These are phyloP conservation scores for Fusarium sp. DNA, from an alignment of 2,329 filamentous ascomycete genomes.

Conservation along the genomic window DNA sequence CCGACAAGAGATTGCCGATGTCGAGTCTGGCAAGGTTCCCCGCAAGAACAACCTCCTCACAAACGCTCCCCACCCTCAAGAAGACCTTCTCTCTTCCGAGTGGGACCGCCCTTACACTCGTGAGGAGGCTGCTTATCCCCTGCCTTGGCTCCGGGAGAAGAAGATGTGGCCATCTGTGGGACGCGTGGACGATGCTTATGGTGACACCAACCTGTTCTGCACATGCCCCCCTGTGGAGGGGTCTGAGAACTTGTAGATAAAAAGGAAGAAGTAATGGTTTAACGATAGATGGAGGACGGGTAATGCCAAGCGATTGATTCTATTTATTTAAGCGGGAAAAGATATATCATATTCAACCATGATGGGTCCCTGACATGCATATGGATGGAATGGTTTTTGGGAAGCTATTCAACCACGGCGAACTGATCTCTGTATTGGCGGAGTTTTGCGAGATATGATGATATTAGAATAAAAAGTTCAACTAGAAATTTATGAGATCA, in stretches of 20 bases:
- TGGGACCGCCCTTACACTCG: slow-evolving; percentile 86
- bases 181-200: slow-evolving; percentile 87
- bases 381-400: slow-evolving; percentile 27
- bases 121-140: slow-evolving; percentile 85
- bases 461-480: slow-evolving; percentile 18
- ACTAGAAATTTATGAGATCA: slow-evolving; percentile 2
- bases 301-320: slow-evolving; percentile 19
- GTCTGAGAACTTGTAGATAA: slow-evolving; percentile 45
- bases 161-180: slow-evolving; percentile 96
- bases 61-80: slow-evolving; percentile 85
- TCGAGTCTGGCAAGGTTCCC: slow-evolving; percentile 83
- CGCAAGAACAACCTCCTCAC: slow-evolving; percentile 84
- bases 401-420: slow-evolving; percentile 34
- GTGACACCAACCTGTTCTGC: slow-evolving; percentile 93
- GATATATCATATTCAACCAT: slow-evolving; percentile 39
- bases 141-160: slow-evolving; percentile 85
- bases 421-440: slow-evolving; percentile 24
- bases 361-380: slow-evolving; percentile 22
- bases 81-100: slow-evolving; percentile 72
- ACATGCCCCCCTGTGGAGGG: slow-evolving; percentile 87
- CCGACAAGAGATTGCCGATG: slow-evolving; percentile 79
- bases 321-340: slow-evolving; percentile 9
- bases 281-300: slow-evolving; percentile 10
- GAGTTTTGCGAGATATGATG: slow-evolving; percentile 25
- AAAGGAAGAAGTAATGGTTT: slow-evolving; percentile 16